Percentiles rank a stretch among this genome's conserved stretches.
phyloP scores from a whole-genome alignment of 2,329 filamentous ascomycete genomes.

The Fonsecaea erecta region DNA sequence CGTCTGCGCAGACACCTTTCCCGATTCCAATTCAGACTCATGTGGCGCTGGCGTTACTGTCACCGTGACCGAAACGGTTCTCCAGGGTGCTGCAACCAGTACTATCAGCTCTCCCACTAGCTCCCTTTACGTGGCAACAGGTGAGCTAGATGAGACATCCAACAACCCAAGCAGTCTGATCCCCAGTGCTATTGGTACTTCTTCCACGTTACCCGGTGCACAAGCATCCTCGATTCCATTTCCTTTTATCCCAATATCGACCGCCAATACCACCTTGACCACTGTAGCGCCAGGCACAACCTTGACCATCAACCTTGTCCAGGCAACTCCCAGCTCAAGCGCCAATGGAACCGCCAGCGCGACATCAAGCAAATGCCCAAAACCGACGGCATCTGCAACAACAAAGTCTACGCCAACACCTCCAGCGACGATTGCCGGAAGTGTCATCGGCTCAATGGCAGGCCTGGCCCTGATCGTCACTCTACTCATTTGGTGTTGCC shows the following conservation, averaged over 20 bases:
- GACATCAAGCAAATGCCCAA: slow-evolving; percentile 17
- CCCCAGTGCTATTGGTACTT: background rate
- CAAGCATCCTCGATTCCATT: background rate
- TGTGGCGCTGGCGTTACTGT: slow-evolving; percentile 22
- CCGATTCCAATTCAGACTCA: slow-evolving; percentile 7
- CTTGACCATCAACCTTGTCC: slow-evolving; percentile 25
- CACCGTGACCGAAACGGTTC: slow-evolving; percentile 28
- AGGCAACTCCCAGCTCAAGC: slow-evolving; percentile 13
- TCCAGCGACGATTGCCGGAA: slow-evolving; percentile 29
- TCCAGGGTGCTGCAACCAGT: slow-evolving; percentile 28
- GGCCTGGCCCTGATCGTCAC: slow-evolving; percentile 28
- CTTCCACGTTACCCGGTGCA: background rate
- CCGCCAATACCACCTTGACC: slow-evolving; percentile 16
- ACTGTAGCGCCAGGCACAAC: slow-evolving; percentile 23
- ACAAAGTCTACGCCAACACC: slow-evolving; percentile 9
- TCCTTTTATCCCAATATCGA: slow-evolving; percentile 1
- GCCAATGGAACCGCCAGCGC: background rate
- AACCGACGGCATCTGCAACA: background rate
- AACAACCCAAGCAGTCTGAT: background rate
- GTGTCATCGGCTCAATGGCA: slow-evolving; percentile 30
- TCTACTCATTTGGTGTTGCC: slow-evolving; percentile 27
- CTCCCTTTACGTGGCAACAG: background rate
- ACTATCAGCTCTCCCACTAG: slow-evolving; percentile 11
- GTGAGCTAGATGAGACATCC: background rate
- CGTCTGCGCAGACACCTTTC: slow-evolving; percentile 6